Conservation (phyloP, 139 green algal genomes). For the Coccomyxa sp. region DNA sequence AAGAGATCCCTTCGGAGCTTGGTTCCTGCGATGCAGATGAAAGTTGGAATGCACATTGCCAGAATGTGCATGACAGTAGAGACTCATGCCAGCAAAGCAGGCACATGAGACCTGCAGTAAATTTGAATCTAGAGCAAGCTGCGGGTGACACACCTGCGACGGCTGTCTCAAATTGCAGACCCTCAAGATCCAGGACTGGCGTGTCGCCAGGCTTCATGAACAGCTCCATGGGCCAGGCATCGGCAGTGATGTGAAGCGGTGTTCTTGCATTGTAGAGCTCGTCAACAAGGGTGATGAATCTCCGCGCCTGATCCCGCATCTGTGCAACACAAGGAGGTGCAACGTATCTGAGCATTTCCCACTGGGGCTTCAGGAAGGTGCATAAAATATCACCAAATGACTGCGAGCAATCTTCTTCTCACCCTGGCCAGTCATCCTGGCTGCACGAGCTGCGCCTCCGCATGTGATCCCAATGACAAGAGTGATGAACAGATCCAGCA, state of each 20-base stretch:
- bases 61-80: background rate
- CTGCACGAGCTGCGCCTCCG: too few species aligned
- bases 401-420: too few species aligned
- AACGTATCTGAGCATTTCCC: too few species aligned
- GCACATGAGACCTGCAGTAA: too few species aligned
- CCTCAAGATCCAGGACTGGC: slow-evolving; percentile 71
- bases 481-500: background rate
- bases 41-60: background rate
- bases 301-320: slow-evolving; percentile 70
- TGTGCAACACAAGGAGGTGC: slow-evolving; percentile 12
- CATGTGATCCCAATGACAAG: background rate
- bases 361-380: too few species aligned
- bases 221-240: slow-evolving; percentile 55
- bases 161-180: slow-evolving; percentile 72
- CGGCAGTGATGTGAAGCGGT: slow-evolving; percentile 51
- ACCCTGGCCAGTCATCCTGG: too few species aligned
- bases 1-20: slow-evolving; percentile 59
- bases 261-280: slow-evolving; percentile 65
- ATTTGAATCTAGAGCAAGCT: too few species aligned
- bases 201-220: slow-evolving; percentile 43
- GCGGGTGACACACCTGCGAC: slow-evolving; percentile 51
- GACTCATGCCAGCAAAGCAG: too few species aligned
- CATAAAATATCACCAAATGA: too few species aligned
- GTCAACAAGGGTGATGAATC: slow-evolving; percentile 90
- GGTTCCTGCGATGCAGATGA: slow-evolving; percentile 25